Evolutionary conservation across 805 yeast species (phyloP), one percentile per base, ranked within the genome.

Genomic region (Pichia paraexigua): DNA sequence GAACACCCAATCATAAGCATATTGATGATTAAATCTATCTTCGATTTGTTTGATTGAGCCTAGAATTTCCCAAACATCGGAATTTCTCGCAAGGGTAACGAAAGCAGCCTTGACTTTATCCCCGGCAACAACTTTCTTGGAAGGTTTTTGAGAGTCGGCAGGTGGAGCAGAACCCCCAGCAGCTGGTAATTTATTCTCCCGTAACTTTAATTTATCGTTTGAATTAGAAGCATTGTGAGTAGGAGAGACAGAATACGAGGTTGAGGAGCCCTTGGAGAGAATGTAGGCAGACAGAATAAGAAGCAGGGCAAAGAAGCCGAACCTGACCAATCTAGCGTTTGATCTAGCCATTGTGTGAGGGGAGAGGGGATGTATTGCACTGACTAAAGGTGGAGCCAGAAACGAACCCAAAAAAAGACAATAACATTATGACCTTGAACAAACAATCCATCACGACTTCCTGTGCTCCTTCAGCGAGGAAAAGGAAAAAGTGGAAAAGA

Each of bases 1-100:
- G 67, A 92, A 94, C 27, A 90, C 94, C 97, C 98, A 92, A 60
- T 95, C 97, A 64, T 92, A 92, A 56, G 86, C 76, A 71, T 71
- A 91, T 46, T 86, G 76, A 18, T 71, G 65, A 73, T 92, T 92
- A 75, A 94, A 92, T 56, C 97, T 75, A 67, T 90, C 97, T 70
- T 92, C 97, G 50, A 91, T 78, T 46, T 83, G 78, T 66, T 87
- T 76, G 54, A 87, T 85, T 9, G 95, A 81, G 32, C 72, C 77
- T 44, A 80, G 69, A 48, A 87, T 68, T 25, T 76, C 75, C 70
- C 78, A 74, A 51, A 87, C 66, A 63, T 87, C 96, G n/a, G 71
- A 60, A 66, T 87, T 86, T 70, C 95, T 76, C 13, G 91, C 94
- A 60, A 87, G 73, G 0, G 92, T 77, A 18, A 87, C 90, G 66